phyloP scores from a whole-genome alignment of 2,329 filamentous ascomycete species.

The Fusarium praegraminearum region DNA sequence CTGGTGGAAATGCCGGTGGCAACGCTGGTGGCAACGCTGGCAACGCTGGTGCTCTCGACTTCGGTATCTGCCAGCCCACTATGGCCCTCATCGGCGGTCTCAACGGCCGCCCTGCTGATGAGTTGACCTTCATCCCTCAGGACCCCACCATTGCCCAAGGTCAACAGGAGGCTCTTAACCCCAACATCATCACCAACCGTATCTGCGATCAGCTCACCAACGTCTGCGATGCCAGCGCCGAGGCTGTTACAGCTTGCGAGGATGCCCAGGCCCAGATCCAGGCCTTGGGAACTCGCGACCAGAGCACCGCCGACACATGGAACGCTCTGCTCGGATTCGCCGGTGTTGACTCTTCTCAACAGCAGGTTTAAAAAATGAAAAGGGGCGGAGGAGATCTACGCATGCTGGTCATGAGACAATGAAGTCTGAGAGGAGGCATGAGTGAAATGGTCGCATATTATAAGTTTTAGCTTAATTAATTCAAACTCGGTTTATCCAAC shows the following conservation, averaged over 20 bases:
- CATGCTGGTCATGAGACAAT: constrained; percentile 38
- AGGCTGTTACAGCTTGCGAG: constrained; percentile 66
- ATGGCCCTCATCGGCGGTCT: constrained; percentile 71
- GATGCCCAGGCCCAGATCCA: constrained; percentile 65
- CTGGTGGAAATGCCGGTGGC: background rate
- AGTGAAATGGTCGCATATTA: constrained; percentile 21
- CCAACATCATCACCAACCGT: constrained; percentile 79
- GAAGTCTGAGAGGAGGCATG: constrained; percentile 1
- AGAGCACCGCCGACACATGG: constrained; percentile 62
- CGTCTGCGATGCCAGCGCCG: constrained; percentile 72
- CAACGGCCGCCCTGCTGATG: constrained; percentile 65
- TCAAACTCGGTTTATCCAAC: constrained; percentile 11
- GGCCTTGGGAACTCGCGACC: constrained; percentile 62
- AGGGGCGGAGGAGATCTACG: constrained; percentile 9
- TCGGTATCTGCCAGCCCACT: constrained; percentile 67
- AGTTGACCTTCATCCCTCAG: constrained; percentile 76
- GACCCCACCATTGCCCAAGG: constrained; percentile 69
- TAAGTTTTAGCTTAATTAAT: constrained; percentile 18
- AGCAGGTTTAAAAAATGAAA: constrained; percentile 33
- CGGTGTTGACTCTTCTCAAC: constrained; percentile 41
- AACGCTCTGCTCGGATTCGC: constrained; percentile 57
- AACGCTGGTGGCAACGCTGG: constrained; percentile 8
- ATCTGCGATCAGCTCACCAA: constrained; percentile 77
- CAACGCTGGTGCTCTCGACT: constrained; percentile 56
- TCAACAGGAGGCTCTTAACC: constrained; percentile 77